These are phyloP conservation scores for Pseudogymnoascus sp. DNA, from an alignment of 2,329 filamentous ascomycete species.

Conservation along the genomic window DNA sequence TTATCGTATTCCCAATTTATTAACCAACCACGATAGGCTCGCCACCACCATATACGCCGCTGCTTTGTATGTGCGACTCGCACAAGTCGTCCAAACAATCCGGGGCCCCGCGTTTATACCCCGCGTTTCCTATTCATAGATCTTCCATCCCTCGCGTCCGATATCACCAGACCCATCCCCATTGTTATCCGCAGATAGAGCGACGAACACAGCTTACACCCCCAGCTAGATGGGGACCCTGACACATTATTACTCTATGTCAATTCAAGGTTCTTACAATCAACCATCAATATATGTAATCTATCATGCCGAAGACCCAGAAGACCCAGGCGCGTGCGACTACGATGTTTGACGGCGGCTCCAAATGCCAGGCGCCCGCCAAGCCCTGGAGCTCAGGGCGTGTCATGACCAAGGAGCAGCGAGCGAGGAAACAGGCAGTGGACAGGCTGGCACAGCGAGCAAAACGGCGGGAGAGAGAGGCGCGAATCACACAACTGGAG, in stretches of 20 bases:
- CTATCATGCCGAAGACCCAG: background rate
- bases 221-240: background rate
- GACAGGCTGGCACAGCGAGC: slow-evolving; percentile 85
- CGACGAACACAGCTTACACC: background rate
- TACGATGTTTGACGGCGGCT: background rate
- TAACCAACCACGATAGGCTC: background rate
- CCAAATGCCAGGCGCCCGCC: background rate
- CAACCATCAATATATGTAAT: background rate
- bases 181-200: background rate
- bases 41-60: background rate
- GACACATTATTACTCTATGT: background rate
- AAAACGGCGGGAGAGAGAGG: slow-evolving; percentile 78
- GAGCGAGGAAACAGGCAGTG: slow-evolving; percentile 84
- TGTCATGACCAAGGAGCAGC: slow-evolving; percentile 56
- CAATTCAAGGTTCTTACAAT: background rate
- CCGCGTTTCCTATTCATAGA: background rate
- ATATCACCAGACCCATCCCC: background rate
- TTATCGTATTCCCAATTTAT: too few species aligned
- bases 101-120: background rate
- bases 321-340: background rate
- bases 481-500: slow-evolving; percentile 51
- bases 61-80: background rate
- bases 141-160: background rate
- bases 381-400: background rate
- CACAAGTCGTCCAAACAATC: background rate